These are phyloP conservation scores for Gautieria morchelliformis DNA, from an alignment of 768 basidiomycete genomes.

Conservation along the genomic window DNA sequence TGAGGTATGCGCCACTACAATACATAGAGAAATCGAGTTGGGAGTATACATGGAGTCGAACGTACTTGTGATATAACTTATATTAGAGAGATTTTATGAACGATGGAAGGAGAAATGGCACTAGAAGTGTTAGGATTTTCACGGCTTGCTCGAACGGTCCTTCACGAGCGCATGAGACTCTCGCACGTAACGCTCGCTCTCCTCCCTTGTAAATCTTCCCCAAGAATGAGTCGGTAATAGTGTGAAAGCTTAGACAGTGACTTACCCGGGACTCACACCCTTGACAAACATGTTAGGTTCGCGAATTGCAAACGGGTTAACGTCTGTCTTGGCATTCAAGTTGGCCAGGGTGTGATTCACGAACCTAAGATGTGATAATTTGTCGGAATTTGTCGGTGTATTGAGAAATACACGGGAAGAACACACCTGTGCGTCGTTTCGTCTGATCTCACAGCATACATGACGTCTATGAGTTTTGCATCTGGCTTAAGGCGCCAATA, in stretches of 20 bases:
- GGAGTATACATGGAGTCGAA: no score
- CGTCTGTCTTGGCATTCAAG: slow-evolving; percentile 63
- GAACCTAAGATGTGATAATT: slow-evolving; percentile 36
- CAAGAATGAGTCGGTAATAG: background rate
- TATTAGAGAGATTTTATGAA: no score
- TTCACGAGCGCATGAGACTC: slow-evolving; percentile 50
- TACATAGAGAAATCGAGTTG: no score
- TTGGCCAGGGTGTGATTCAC: slow-evolving; percentile 95
- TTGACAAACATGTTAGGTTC: slow-evolving; percentile 85
- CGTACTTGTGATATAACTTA: no score
- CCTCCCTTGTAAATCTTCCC: slow-evolving; percentile 58
- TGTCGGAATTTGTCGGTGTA: background rate
- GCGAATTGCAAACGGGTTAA: slow-evolving; percentile 82
- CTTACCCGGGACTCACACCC: slow-evolving; percentile 67
- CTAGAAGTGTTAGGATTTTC: background rate
- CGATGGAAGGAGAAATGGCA: no score
- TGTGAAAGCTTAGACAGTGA: slow-evolving; percentile 7
- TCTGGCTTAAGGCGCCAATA: slow-evolving; percentile 77
- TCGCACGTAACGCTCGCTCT: slow-evolving; percentile 54
- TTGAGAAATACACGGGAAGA: background rate
- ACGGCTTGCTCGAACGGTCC: slow-evolving; percentile 15
- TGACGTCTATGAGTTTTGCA: slow-evolving; percentile 77
- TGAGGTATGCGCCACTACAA: no score
- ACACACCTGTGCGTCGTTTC: slow-evolving; percentile 65
- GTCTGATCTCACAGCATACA: slow-evolving; percentile 88